Evolutionary conservation across 2,329 filamentous ascomycete genomes (phyloP).

Genomic region (Zymoseptoria ardabiliae): DNA sequence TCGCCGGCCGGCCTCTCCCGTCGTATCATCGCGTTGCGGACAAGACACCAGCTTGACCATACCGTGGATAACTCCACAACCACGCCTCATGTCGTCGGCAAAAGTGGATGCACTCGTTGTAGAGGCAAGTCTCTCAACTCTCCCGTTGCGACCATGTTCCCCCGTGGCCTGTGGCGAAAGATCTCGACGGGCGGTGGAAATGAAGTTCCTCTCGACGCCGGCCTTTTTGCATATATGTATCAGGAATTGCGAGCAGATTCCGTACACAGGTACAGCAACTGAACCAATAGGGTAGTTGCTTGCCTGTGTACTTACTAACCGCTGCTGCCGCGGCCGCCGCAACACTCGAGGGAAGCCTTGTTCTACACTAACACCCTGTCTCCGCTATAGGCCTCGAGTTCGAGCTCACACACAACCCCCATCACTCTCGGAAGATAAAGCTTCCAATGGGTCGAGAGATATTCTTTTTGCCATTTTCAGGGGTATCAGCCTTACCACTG

Average conservation of each 20-base stretch:
- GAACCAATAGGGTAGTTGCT: no score
- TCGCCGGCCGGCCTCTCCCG: not conserved
- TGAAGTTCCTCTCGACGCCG: not conserved
- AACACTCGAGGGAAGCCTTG: not conserved
- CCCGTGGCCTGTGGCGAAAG: constrained; percentile 2
- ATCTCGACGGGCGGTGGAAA: constrained; percentile 4
- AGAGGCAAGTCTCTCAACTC: constrained; percentile 2
- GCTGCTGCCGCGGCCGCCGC: not conserved
- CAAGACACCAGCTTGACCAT: constrained; percentile 1
- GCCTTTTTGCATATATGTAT: not conserved
- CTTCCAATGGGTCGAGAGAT: not conserved
- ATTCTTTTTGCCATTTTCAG: not conserved
- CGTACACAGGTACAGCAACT: no score
- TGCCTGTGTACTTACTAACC: not conserved
- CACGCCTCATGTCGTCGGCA: not conserved
- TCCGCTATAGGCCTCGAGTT: not conserved
- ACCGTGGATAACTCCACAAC: not conserved
- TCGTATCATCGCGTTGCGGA: not conserved
- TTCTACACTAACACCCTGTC: not conserved
- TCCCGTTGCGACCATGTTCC: not conserved
- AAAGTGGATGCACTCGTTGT: constrained; percentile 7
- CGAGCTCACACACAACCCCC: not conserved
- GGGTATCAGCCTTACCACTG: not conserved
- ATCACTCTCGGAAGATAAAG: not conserved
- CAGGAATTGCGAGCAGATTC: no score